A percentile compares a stretch with the other conserved stretches of the same genome.
Conservation (phyloP, 192 early-diverging fungal genomes). For the Lunasporangiospora selenospora region DNA sequence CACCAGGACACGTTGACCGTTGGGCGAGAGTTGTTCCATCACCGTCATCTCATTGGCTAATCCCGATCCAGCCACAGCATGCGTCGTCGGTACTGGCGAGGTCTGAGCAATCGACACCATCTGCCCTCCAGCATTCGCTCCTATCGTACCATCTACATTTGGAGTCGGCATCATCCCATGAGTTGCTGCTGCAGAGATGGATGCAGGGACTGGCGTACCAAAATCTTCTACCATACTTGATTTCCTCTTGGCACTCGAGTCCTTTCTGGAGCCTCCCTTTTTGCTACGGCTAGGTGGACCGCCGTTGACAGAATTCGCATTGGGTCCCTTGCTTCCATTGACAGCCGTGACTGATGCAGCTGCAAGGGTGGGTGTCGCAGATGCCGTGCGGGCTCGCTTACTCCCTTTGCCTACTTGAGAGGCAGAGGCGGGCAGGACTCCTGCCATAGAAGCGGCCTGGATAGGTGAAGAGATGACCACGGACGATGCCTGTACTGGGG, state of each 20-base stretch:
- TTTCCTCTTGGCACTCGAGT: constrained; percentile 18
- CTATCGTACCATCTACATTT: neutral
- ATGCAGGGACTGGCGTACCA: too few relatives aligned
- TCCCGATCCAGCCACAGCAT: neutral
- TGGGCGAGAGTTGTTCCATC: too few relatives aligned
- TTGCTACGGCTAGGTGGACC: neutral
- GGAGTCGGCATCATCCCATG: neutral
- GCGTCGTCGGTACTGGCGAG: neutral
- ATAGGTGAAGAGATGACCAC: constrained; percentile 22
- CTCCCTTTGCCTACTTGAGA: constrained; percentile 1
- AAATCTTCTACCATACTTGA: constrained; percentile 14
- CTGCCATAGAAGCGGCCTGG: neutral
- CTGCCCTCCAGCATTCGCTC: neutral
- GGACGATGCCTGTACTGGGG: constrained; percentile 6
- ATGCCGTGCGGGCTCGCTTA: constrained; percentile 32
- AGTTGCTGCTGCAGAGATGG: neutral
- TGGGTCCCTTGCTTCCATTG: neutral
- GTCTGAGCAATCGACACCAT: neutral
- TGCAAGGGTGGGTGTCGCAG: constrained; percentile 19
- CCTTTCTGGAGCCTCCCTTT: constrained; percentile 27
- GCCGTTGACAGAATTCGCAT: neutral
- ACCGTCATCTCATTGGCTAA: neutral
- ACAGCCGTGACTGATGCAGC: neutral
- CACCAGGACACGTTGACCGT: too few relatives aligned
- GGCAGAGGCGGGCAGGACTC: neutral